These are phyloP conservation scores for Mollisiaceae sp. DNA, from an alignment of 2,329 filamentous ascomycete species.

Conservation along the genomic window DNA sequence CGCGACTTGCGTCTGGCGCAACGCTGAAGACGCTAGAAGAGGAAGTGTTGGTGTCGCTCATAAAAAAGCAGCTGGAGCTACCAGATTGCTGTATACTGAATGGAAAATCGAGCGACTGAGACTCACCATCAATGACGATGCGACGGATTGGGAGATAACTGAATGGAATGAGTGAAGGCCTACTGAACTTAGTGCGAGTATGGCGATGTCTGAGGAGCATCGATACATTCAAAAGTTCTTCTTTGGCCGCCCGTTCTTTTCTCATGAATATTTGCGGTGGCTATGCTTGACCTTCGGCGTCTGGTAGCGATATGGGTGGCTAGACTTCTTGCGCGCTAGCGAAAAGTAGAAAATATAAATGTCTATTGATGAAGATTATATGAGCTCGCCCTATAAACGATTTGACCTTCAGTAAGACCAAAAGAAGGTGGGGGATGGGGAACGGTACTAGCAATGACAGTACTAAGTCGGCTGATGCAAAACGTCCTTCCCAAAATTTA, in stretches of 20 bases:
- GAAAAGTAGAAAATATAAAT: not conserved
- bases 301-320: not conserved
- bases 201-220: no score
- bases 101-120: constrained; percentile 74
- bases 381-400: not conserved
- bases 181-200: no score
- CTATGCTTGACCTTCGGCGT: constrained; percentile 15
- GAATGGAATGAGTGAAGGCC: constrained; percentile 55
- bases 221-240: no score
- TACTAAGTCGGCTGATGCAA: no score
- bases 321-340: constrained; percentile 1
- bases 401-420: not conserved
- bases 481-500: no score
- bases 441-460: no score
- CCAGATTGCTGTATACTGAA: constrained; percentile 65
- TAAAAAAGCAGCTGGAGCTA: constrained; percentile 68
- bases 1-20: constrained; percentile 77
- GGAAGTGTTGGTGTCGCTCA: constrained; percentile 66
- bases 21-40: constrained; percentile 61
- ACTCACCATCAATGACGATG: constrained; percentile 70
- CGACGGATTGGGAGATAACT: constrained; percentile 65
- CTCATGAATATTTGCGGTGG: not conserved
- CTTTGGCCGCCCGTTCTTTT: not conserved
- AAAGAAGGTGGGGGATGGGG: no score
- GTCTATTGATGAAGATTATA: not conserved